These are phyloP conservation scores for Penicillium glabrum DNA, from an alignment of 2,329 filamentous ascomycete species.

Conservation along the genomic window DNA sequence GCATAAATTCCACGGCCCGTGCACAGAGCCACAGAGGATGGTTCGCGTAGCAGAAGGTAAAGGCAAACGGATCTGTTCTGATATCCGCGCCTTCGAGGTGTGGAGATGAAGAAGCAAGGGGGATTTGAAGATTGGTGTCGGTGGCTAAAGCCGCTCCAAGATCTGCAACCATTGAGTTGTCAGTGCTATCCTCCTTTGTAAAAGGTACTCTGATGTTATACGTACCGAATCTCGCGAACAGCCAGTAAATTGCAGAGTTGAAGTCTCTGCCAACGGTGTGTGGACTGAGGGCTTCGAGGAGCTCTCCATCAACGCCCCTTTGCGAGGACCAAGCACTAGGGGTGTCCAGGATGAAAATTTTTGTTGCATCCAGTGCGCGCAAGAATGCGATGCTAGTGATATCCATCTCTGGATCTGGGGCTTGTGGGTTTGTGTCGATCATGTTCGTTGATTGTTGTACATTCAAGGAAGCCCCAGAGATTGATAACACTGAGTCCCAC, in stretches of 20 bases:
- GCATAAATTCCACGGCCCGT: conserved; percentile 19
- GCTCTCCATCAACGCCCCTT: conserved; percentile 3
- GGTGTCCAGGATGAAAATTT: conserved; percentile 16
- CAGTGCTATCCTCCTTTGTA: background rate
- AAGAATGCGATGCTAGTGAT: conserved; percentile 15
- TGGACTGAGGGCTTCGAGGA: conserved; percentile 12
- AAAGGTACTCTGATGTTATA: background rate
- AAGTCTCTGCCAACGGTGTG: conserved; percentile 17
- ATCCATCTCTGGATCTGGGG: background rate
- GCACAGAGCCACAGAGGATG: conserved; percentile 28
- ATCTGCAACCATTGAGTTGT: conserved; percentile 13
- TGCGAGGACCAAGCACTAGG: conserved; percentile 11
- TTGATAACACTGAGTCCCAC: conserved; percentile 17
- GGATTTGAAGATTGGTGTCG: conserved; percentile 15
- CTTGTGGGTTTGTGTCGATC: background rate
- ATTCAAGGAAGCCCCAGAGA: conserved; percentile 21
- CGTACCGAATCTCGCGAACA: conserved; percentile 29
- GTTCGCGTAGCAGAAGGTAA: conserved; percentile 22
- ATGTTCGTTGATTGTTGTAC: conserved; percentile 1
- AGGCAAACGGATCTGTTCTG: conserved; percentile 14
- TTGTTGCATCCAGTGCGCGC: conserved; percentile 13
- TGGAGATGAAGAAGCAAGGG: conserved; percentile 17
- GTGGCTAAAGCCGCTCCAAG: conserved; percentile 25
- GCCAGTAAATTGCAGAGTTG: conserved; percentile 29
- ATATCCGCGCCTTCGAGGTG: conserved; percentile 9